Conservation (phyloP, 345 rosid species). For the Schrenkiella parvula region DNA sequence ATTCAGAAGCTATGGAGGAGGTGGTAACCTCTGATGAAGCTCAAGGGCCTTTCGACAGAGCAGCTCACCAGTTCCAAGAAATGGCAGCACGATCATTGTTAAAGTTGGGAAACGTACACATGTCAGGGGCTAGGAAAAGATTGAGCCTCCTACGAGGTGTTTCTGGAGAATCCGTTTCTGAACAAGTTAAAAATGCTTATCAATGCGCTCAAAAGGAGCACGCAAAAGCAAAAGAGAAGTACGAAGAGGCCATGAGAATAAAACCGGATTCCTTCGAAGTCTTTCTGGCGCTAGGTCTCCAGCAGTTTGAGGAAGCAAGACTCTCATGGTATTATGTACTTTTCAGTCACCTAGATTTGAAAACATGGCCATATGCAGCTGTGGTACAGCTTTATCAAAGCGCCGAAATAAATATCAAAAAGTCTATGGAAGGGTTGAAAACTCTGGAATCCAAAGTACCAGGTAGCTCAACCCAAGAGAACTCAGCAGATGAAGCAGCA, state of each 20-base stretch:
- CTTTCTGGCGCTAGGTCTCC: conserved; percentile 65
- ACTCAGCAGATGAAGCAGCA: conserved; percentile 46
- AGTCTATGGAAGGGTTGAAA: conserved; percentile 67
- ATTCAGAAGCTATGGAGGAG: conserved; percentile 92
- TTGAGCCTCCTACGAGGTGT: conserved; percentile 51
- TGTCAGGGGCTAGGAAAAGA: conserved; percentile 77
- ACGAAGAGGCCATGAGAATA: conserved; percentile 70
- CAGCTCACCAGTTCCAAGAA: conserved; percentile 83
- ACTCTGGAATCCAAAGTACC: conserved; percentile 36
- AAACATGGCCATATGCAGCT: conserved; percentile 59
- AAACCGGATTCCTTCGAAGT: conserved; percentile 82
- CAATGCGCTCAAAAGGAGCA: conserved; percentile 60
- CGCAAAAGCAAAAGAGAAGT: conserved; percentile 51
- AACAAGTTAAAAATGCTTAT: conserved; percentile 52
- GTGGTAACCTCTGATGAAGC: conserved; percentile 83
- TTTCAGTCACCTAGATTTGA: conserved; percentile 50
- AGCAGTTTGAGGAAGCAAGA: conserved; percentile 86
- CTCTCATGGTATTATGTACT: conserved; percentile 79
- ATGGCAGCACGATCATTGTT: conserved; percentile 83
- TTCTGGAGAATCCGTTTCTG: conserved; percentile 50
- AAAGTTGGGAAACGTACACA: conserved; percentile 84
- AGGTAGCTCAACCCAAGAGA: conserved; percentile 44
- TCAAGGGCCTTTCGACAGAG: conserved; percentile 58
- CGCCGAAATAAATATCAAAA: conserved; percentile 76
- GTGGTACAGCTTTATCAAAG: conserved; percentile 57